phyloP scores from a whole-genome alignment of 2,329 filamentous ascomycete genomes.

The Fusarium burgessii region DNA sequence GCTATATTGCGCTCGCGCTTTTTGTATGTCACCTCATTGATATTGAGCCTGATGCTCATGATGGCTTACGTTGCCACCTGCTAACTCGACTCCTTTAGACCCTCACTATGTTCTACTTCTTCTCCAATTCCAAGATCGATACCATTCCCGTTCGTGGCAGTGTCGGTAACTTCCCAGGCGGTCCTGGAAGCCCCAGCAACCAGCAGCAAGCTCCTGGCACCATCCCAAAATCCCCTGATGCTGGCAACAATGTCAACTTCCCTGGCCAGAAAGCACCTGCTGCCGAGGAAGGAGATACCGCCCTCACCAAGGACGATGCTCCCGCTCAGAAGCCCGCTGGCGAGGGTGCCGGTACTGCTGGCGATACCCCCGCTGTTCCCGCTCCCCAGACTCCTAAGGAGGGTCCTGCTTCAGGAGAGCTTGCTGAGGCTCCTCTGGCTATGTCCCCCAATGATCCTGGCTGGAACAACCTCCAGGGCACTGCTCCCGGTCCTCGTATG shows the following conservation, averaged over 20 bases:
- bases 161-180: constrained; percentile 41
- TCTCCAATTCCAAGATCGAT: constrained; percentile 70
- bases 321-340: constrained; percentile 38
- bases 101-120: constrained; percentile 77
- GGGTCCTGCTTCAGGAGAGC: constrained; percentile 51
- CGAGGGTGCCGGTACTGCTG: constrained; percentile 19
- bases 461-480: constrained; percentile 64
- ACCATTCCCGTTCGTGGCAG: constrained; percentile 49
- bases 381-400: constrained; percentile 33
- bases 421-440: constrained; percentile 53
- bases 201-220: constrained; percentile 40
- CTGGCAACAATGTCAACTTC: constrained; percentile 43
- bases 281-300: constrained; percentile 28
- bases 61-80: constrained; percentile 18
- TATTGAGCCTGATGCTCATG: neutral
- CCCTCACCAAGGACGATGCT: constrained; percentile 35
- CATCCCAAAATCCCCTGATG: constrained; percentile 32
- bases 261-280: constrained; percentile 35
- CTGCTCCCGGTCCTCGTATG: constrained; percentile 78
- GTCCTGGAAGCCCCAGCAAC: constrained; percentile 37
- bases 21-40: constrained; percentile 70
- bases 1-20: constrained; percentile 83
- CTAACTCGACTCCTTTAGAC: constrained; percentile 33
- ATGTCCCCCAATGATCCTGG: constrained; percentile 64
- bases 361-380: constrained; percentile 1